Base-by-base conservation (phyloP, 495 filamentous ascomycete genomes). In the Saxophila tyrrhenica region DNA sequence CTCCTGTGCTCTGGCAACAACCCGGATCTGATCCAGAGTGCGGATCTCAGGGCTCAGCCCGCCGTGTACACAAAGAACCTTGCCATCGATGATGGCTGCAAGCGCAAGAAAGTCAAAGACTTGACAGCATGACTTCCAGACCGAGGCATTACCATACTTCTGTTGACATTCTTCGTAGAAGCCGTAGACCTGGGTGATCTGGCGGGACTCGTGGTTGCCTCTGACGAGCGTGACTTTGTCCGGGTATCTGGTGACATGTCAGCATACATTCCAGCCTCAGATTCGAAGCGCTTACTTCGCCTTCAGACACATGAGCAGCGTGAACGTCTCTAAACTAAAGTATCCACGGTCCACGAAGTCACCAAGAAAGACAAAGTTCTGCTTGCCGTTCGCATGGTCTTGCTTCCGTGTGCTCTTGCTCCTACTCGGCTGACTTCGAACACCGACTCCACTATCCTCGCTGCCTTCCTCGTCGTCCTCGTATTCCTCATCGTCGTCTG, bases 61-160 rank as follows among this genome's bases (percentile, higher is more conserved):
- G 54, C 92, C 92, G 65, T 98, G 92, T 45, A 98, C 94, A 69
- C 92, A 98, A 3, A 98, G 78, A 21, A 98, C 89, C 65, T 92
- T 88, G 50, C 92, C 94, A 62, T 98, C 92, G 44, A 98, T 88
- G 59, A 98, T 95, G 20, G 92, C 92, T 24, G 91, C 92, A 20
- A 98, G 78, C 13, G 94, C 89, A 48, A 98, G 79, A 68, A 98
- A 98, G 70, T 98, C 92, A 63, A 98, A 98, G 20, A 98, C 92
- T 70, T 97, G 94, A 62, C 92, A 98, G 71, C 92, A 98, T 0
- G 90, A 87, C 70, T 98, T 98, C 92, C 92, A 98, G 19, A 98
- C 92, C 9, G 88, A 94, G 5, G 92, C 92, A 67, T 95, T 97
- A 54, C 91, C 91, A 64, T 98, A 98, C 65, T 98, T 98, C 61